A percentile compares a stretch with the other conserved stretches of the same genome.
Conservation (phyloP, 2,329 filamentous ascomycete species). For the Neofusicoccum cordaticola region DNA sequence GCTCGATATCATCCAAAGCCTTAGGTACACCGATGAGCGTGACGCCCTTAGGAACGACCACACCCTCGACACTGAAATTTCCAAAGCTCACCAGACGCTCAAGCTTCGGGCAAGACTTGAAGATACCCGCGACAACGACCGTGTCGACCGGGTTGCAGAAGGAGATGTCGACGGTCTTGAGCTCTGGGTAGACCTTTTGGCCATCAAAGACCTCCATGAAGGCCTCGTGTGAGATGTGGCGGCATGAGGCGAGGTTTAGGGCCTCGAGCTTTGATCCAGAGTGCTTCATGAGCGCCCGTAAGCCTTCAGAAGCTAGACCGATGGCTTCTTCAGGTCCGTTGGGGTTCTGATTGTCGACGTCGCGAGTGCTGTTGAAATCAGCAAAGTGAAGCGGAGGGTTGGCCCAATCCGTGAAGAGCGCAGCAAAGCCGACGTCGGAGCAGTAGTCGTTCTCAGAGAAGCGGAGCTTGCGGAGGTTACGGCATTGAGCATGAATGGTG, state of each 20-base stretch:
- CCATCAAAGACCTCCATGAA: slow-evolving; percentile 72
- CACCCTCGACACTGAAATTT: slow-evolving; percentile 58
- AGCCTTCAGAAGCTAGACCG: slow-evolving; percentile 73
- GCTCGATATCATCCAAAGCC: slow-evolving; percentile 56
- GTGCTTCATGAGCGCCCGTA: slow-evolving; percentile 79
- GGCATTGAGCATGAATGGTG: slow-evolving; percentile 68
- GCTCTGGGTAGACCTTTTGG: slow-evolving; percentile 59
- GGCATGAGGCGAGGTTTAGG: slow-evolving; percentile 79
- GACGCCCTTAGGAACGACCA: slow-evolving; percentile 56
- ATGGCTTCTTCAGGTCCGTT: slow-evolving; percentile 58
- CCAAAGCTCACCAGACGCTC: slow-evolving; percentile 60
- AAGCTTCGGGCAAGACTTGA: slow-evolving; percentile 60
- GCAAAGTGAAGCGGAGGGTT: slow-evolving; percentile 69
- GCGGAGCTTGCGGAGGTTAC: slow-evolving; percentile 69
- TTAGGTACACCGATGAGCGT: slow-evolving; percentile 59
- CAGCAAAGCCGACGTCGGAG: slow-evolving; percentile 70
- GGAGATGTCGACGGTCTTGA: slow-evolving; percentile 72
- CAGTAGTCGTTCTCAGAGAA: slow-evolving; percentile 73
- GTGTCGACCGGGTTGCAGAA: slow-evolving; percentile 71
- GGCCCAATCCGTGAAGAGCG: slow-evolving; percentile 72
- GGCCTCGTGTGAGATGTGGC: slow-evolving; percentile 70
- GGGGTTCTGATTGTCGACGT: slow-evolving; percentile 69
- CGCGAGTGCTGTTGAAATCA: slow-evolving; percentile 75
- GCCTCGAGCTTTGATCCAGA: slow-evolving; percentile 65
- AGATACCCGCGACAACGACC: slow-evolving; percentile 61